Percentiles rank a stretch among this genome's conserved stretches.
phyloP scores from a whole-genome alignment of 2,329 filamentous ascomycete genomes.

The Salinomyces thailandicus region DNA sequence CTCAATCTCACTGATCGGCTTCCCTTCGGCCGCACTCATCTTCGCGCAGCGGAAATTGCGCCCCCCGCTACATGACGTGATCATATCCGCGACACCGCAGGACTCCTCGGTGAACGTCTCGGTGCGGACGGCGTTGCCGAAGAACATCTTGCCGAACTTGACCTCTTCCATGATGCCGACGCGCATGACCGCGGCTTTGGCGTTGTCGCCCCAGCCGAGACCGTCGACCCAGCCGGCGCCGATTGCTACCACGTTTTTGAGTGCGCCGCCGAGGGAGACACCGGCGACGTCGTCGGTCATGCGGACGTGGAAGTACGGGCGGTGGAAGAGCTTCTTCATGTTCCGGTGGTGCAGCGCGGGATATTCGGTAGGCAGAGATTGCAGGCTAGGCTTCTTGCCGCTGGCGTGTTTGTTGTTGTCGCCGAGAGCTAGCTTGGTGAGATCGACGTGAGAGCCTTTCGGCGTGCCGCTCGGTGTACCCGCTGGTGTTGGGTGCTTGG shows the following conservation, averaged over 20 bases:
- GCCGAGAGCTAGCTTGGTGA: constrained; percentile 18
- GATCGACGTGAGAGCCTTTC: constrained; percentile 6
- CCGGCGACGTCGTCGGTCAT: constrained; percentile 93
- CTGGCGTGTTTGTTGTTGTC: constrained; percentile 29
- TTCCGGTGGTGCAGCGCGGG: constrained; percentile 76
- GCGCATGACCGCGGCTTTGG: constrained; percentile 97
- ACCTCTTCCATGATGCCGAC: constrained; percentile 95
- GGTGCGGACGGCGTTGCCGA: constrained; percentile 66
- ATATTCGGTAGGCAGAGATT: constrained; percentile 68
- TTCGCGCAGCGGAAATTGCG: constrained; percentile 92
- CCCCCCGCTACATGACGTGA: constrained; percentile 85
- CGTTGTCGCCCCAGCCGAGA: constrained; percentile 94
- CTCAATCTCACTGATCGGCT: constrained; percentile 80
- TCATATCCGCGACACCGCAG: constrained; percentile 87
- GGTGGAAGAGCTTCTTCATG: constrained; percentile 80
- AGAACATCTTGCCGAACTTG: constrained; percentile 89
- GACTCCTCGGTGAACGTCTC: constrained; percentile 95
- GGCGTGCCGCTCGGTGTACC: constrained; percentile 40
- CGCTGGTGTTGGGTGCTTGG: constrained; percentile 57
- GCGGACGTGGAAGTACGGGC: constrained; percentile 94
- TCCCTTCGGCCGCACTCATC: constrained; percentile 68
- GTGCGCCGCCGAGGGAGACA: constrained; percentile 82
- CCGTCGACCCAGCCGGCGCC: constrained; percentile 93
- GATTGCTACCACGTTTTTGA: constrained; percentile 95
- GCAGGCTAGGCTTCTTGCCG: constrained; percentile 60